Evolutionary conservation across 768 basidiomycete species (phyloP).

Genomic region (Auricularia sp.): DNA sequence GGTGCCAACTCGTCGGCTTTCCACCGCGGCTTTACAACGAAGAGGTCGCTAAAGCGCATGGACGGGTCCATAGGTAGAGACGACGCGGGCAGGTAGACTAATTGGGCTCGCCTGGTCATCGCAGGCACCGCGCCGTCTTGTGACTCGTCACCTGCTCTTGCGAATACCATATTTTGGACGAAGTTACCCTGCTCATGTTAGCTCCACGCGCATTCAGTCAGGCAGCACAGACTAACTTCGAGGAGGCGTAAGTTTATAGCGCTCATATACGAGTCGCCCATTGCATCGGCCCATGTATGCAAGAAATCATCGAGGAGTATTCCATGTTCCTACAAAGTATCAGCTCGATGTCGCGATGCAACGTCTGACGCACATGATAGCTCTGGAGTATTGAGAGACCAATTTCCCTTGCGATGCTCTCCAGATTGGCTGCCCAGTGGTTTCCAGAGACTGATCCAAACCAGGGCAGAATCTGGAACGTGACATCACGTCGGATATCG

Average conservation of each 20-base stretch:
- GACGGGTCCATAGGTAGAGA: constrained; percentile 67
- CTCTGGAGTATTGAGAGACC: constrained; percentile 64
- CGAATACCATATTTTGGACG: constrained; percentile 30
- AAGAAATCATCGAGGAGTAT: constrained; percentile 49
- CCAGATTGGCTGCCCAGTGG: constrained; percentile 54
- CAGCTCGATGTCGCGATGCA: neutral
- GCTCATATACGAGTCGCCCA: constrained; percentile 69
- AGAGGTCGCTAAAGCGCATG: constrained; percentile 78
- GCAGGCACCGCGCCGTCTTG: constrained; percentile 7
- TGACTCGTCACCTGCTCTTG: constrained; percentile 13
- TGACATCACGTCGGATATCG: constrained; percentile 51
- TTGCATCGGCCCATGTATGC: constrained; percentile 54
- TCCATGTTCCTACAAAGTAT: constrained; percentile 40
- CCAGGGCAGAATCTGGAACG: constrained; percentile 67
- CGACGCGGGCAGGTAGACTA: constrained; percentile 71
- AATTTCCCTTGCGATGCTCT: constrained; percentile 52
- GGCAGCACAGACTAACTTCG: constrained; percentile 33
- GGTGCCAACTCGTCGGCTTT: constrained; percentile 67
- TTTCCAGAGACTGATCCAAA: constrained; percentile 42
- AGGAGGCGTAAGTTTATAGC: constrained; percentile 55
- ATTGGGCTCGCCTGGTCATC: constrained; percentile 17
- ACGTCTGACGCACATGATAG: constrained; percentile 34
- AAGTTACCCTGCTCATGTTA: constrained; percentile 58
- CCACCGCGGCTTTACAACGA: constrained; percentile 71
- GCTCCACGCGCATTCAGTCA: neutral